phyloP scores from a whole-genome alignment of 768 basidiomycete species.

The Hygrophorus pudorinus region DNA sequence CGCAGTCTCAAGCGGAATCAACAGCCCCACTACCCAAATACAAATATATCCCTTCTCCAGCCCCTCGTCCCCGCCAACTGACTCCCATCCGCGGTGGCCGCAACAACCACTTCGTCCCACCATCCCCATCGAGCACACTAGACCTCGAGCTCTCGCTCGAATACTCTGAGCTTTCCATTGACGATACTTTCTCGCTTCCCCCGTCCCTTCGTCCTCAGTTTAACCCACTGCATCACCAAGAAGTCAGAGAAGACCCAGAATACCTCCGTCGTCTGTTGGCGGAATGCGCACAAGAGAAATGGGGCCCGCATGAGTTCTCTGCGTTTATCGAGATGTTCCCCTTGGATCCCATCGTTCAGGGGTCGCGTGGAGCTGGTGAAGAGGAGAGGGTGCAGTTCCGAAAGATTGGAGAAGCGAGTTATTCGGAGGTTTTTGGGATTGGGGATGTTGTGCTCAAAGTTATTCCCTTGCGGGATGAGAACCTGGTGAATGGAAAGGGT shows the following conservation, averaged over 20 bases:
- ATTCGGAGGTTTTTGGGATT: conserved; percentile 91
- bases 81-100: conserved; percentile 50
- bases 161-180: conserved; percentile 33
- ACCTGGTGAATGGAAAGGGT: conserved; percentile 7
- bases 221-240: background rate
- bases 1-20: background rate
- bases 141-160: conserved; percentile 47
- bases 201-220: conserved; percentile 13
- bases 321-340: conserved; percentile 78
- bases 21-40: conserved; percentile 8
- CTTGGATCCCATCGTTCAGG: conserved; percentile 51
- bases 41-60: conserved; percentile 20
- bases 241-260: conserved; percentile 26
- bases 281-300: conserved; percentile 58
- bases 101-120: conserved; percentile 39
- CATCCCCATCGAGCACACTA: conserved; percentile 44
- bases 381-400: conserved; percentile 31
- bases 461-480: conserved; percentile 62
- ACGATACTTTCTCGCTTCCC: conserved; percentile 13
- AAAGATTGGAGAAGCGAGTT: conserved; percentile 96
- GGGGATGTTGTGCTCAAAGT: conserved; percentile 87
- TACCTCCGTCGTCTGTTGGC: conserved; percentile 56
- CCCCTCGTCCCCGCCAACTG: conserved; percentile 44
- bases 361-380: conserved; percentile 5
- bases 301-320: conserved; percentile 65